A percentile compares a stretch with the other conserved stretches of the same genome.
Evolutionary conservation across 768 basidiomycete genomes (phyloP).

Genomic region (Glaciozyma martinii): DNA sequence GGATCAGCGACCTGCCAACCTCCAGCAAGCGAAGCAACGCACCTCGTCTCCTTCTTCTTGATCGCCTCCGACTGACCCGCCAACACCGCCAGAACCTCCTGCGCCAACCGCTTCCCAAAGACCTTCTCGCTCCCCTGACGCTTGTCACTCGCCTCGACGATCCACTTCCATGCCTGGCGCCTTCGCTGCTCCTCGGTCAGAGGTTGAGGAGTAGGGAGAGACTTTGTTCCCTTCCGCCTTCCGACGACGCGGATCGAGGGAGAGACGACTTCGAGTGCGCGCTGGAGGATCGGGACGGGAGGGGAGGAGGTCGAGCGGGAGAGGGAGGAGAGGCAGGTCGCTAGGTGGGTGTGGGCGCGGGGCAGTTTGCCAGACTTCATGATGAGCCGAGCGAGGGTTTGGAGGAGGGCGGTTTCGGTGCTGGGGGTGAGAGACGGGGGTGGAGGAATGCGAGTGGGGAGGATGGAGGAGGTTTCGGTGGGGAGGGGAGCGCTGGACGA

Average conservation of each 20-base stretch:
- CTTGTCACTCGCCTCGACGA: slow-evolving; percentile 55
- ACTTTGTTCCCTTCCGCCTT: slow-evolving; percentile 58
- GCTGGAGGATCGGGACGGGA: slow-evolving; percentile 68
- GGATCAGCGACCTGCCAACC: neutral
- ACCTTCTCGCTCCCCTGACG: slow-evolving; percentile 47
- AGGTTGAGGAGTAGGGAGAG: slow-evolving; percentile 56
- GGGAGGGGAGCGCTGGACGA: slow-evolving; percentile 67
- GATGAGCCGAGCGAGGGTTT: slow-evolving; percentile 50
- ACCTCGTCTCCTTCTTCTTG: slow-evolving; percentile 51
- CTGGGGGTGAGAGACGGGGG: slow-evolving; percentile 38
- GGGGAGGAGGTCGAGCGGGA: slow-evolving; percentile 64
- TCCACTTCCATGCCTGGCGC: slow-evolving; percentile 60
- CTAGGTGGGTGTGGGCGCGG: slow-evolving; percentile 50
- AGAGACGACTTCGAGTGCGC: slow-evolving; percentile 59
- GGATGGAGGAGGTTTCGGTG: slow-evolving; percentile 45
- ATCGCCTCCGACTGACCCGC: slow-evolving; percentile 53
- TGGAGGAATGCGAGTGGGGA: slow-evolving; percentile 36
- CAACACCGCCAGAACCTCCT: slow-evolving; percentile 64
- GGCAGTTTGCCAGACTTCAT: slow-evolving; percentile 60
- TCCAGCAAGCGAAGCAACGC: neutral
- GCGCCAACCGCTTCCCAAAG: slow-evolving; percentile 62
- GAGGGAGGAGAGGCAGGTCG: slow-evolving; percentile 60
- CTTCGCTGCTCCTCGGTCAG: slow-evolving; percentile 73
- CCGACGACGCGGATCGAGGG: slow-evolving; percentile 60
- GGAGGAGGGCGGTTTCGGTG: slow-evolving; percentile 16